These are phyloP conservation scores for Imleria badia DNA, from an alignment of 768 basidiomycete species.

Conservation along the genomic window DNA sequence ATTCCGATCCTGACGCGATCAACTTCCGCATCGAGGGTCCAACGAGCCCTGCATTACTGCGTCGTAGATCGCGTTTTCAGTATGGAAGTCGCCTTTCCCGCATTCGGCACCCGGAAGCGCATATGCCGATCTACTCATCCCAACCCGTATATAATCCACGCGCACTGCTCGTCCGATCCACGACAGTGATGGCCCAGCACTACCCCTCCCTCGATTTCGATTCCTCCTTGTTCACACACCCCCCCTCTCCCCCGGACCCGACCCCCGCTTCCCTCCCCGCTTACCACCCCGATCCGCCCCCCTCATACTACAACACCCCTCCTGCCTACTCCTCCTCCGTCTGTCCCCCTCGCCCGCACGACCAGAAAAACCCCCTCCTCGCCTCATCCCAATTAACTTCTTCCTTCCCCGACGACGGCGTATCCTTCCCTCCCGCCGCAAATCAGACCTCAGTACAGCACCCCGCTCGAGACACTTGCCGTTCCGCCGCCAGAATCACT, in stretches of 20 bases:
- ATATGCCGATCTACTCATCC: slow-evolving; percentile 21
- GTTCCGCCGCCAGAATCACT: slow-evolving; percentile 27
- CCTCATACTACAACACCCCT: slow-evolving; percentile 6
- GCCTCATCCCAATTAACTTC: slow-evolving; percentile 3
- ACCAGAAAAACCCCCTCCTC: background rate
- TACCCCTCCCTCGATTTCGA: slow-evolving; percentile 12
- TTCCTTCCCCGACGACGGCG: slow-evolving; percentile 24
- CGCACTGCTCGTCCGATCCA: slow-evolving; percentile 2
- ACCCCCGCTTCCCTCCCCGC: slow-evolving; percentile 2
- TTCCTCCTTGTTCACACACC: slow-evolving; percentile 3
- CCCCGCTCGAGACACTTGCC: slow-evolving; percentile 17
- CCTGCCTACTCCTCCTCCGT: slow-evolving; percentile 2
- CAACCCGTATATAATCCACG: slow-evolving; percentile 18
- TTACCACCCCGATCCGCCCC: slow-evolving; percentile 12
- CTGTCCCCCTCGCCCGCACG: background rate
- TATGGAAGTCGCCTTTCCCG: background rate
- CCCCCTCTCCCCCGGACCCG: background rate
- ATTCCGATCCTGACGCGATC: slow-evolving; percentile 29
- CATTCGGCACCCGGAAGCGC: slow-evolving; percentile 2
- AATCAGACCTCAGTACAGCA: slow-evolving; percentile 8
- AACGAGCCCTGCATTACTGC: background rate
- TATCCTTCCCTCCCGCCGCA: slow-evolving; percentile 15
- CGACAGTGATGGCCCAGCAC: slow-evolving; percentile 20
- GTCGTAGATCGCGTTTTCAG: too few species aligned
- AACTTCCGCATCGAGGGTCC: slow-evolving; percentile 13